Conservation (phyloP, 2,329 filamentous ascomycete genomes). For the Colletotrichum chlorophyti region DNA sequence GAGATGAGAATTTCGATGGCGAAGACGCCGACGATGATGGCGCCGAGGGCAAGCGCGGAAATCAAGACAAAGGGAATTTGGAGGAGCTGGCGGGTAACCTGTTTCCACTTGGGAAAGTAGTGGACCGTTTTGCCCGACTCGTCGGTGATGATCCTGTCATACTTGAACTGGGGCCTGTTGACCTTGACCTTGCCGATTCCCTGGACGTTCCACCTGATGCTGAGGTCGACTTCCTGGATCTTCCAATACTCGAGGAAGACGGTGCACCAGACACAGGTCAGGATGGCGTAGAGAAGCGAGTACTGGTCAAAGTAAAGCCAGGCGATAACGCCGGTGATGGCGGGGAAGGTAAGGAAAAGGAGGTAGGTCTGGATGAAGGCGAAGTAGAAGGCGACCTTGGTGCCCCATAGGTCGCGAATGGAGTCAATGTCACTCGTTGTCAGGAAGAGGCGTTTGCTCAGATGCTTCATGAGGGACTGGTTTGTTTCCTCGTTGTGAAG, state of each 20-base stretch:
- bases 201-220: conserved; percentile 75
- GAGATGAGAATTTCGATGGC: conserved; percentile 78
- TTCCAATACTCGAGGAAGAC: conserved; percentile 84
- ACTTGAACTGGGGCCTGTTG: conserved; percentile 69
- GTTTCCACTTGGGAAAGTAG: conserved; percentile 70
- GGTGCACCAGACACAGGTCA: conserved; percentile 73
- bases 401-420: conserved; percentile 67
- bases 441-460: conserved; percentile 60
- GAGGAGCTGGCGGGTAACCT: conserved; percentile 69
- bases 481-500: conserved; percentile 66
- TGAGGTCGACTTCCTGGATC: conserved; percentile 74
- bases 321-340: conserved; percentile 69
- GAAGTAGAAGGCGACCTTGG: conserved; percentile 80
- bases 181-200: conserved; percentile 72
- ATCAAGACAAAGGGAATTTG: conserved; percentile 73
- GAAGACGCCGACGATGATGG: conserved; percentile 73
- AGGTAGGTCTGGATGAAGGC: conserved; percentile 83
- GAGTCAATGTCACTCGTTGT: conserved; percentile 60
- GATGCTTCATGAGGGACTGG: conserved; percentile 60
- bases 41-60: conserved; percentile 65
- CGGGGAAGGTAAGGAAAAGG: conserved; percentile 73
- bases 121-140: conserved; percentile 67
- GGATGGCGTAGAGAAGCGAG: conserved; percentile 71
- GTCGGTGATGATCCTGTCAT: conserved; percentile 67
- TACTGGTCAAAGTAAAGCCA: conserved; percentile 75